Conservation (phyloP, 208 protist species). For the Leptomonas seymouri region DNA sequence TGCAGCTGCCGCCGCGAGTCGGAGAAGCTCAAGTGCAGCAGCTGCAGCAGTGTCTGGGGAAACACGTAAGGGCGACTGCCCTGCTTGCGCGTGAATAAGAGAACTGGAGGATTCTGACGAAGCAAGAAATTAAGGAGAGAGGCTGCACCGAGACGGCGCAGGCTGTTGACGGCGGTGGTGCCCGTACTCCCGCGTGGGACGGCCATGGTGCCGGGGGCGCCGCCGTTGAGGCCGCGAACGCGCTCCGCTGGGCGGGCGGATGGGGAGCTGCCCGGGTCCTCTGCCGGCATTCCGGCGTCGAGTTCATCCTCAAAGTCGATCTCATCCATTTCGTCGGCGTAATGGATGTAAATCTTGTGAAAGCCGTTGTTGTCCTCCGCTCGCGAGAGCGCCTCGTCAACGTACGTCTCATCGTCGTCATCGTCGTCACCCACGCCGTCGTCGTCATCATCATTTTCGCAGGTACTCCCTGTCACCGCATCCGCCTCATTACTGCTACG, state of each 20-base stretch:
- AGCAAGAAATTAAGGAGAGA: slow-evolving; percentile 35
- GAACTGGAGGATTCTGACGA: slow-evolving; percentile 35
- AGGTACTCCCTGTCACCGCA: too few relatives aligned
- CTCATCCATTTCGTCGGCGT: slow-evolving; percentile 26
- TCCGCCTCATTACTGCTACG: neutral
- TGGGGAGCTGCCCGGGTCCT: neutral
- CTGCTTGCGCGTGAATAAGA: slow-evolving; percentile 50
- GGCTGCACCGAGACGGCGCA: slow-evolving; percentile 6
- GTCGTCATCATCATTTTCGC: neutral
- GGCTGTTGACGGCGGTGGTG: slow-evolving; percentile 13
- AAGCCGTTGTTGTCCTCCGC: slow-evolving; percentile 5
- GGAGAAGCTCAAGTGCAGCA: slow-evolving; percentile 23
- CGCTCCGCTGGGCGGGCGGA: neutral
- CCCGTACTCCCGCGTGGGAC: neutral
- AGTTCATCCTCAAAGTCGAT: slow-evolving; percentile 4
- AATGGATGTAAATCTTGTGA: slow-evolving; percentile 1
- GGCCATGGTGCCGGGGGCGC: neutral
- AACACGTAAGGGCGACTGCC: slow-evolving; percentile 48
- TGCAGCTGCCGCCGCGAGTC: slow-evolving; percentile 17
- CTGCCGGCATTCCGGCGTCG: neutral
- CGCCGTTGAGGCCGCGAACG: neutral
- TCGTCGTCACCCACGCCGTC: neutral
- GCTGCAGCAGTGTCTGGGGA: slow-evolving; percentile 40
- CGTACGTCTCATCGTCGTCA: neutral
- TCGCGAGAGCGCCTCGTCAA: slow-evolving; percentile 4